Base-by-base conservation (phyloP, 768 basidiomycete species). In the Naganishia vaughanmartiniae region DNA sequence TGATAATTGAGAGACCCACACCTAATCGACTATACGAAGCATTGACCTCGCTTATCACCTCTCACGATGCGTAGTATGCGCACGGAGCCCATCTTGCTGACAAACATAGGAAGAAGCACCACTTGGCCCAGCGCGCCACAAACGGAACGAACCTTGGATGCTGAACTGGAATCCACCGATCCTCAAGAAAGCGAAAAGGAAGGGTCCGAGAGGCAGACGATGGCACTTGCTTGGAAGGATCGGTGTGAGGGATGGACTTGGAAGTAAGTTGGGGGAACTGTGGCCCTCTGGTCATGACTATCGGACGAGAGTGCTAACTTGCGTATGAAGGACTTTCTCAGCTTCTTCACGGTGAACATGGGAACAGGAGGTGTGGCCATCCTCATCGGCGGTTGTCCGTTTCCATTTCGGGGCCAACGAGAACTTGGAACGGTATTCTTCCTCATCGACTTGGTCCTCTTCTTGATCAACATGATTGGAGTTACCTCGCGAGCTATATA, bases 361-460 rank as follows among this genome's bases (percentile, higher is more conserved):
- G 69, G 69, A 0, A 70, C 58, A 0, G 69, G 69, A 30, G 69
- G 69, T 24, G 58, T 70, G 4, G 45, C 56, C 4, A 70, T 70
- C 36, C 69, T 70, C 26, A 26, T 70, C 30, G 46, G 39, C 42
- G 69, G 69, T 21, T 70, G 58, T 58, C 57, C 57, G 19, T 70
- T 53, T 58, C 33, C 1, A 7, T 70, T 70, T n/a, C 36, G 30
- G 2, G 56, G 45, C 26, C 69, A 70, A 36, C 69, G 53, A 26
- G 69, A 33, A 30, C 58, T 70, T 1, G 69, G 69, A 7, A 70
- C 69, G 4, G n/a, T 36, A 42, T 70, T 70, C 69, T 70, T 63
- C 58, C 21, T 70, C 31, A 60, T 70, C 57, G 60, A 70, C 58
- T 58, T 70, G 14, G 31, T 70, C 31, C 28, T 70, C 33, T 70